These are phyloP conservation scores for Prinsepia uniflora DNA, from an alignment of 306 rosid species.

Conservation along the genomic window DNA sequence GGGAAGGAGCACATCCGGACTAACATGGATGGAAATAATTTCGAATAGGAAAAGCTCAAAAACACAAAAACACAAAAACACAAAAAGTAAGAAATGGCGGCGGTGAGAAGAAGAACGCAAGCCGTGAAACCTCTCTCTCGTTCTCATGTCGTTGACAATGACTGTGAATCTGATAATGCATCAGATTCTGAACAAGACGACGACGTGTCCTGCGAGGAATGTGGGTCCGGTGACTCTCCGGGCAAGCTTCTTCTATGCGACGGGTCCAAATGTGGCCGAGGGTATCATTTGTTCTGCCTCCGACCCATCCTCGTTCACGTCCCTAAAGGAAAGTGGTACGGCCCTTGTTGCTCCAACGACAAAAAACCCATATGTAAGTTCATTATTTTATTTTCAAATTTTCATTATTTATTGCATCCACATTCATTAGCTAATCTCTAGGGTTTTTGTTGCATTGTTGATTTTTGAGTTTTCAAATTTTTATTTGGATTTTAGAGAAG, in stretches of 20 bases:
- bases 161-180: not conserved
- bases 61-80: not conserved
- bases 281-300: slow-evolving; percentile 76
- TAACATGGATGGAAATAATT: no score
- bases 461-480: no score
- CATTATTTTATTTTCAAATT: not conserved
- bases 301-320: slow-evolving; percentile 61
- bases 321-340: slow-evolving; percentile 74
- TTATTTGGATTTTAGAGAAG: no score
- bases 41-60: no score
- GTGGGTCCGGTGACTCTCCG: slow-evolving; percentile 59
- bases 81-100: slow-evolving; percentile 19
- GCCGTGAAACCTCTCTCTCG: slow-evolving; percentile 45
- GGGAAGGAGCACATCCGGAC: no score
- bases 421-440: no score
- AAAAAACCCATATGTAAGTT: slow-evolving; percentile 50
- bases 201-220: slow-evolving; percentile 41
- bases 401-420: no score
- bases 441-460: no score
- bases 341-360: slow-evolving; percentile 52
- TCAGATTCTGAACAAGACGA: slow-evolving; percentile 23
- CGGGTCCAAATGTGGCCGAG: slow-evolving; percentile 60
- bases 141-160: not conserved
- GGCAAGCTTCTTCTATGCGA: slow-evolving; percentile 77
- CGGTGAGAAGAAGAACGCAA: slow-evolving; percentile 46